A percentile compares a stretch with the other conserved stretches of the same genome.
phyloP scores from a whole-genome alignment of 805 yeast genomes.

The Henningerozyma blattae region DNA sequence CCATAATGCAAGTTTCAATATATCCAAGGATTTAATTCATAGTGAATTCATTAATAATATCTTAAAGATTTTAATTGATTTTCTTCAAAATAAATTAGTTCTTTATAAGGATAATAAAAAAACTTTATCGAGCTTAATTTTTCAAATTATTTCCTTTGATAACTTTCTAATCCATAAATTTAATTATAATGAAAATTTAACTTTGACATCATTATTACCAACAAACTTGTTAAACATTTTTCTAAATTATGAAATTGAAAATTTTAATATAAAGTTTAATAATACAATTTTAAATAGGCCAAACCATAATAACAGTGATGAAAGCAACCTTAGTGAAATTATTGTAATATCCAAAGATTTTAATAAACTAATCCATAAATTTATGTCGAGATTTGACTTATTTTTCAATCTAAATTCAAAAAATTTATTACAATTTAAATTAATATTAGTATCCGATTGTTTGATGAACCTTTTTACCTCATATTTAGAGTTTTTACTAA shows the following conservation, averaged over 20 bases:
- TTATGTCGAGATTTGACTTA: constrained; percentile 26
- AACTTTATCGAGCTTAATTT: constrained; percentile 13
- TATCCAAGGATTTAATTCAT: constrained; percentile 24
- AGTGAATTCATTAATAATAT: constrained; percentile 28
- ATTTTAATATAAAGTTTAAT: constrained; percentile 36
- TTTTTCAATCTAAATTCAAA: constrained; percentile 20
- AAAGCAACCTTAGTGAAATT: no score
- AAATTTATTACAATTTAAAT: constrained; percentile 12
- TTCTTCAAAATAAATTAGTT: no score
- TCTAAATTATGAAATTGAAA: constrained; percentile 33
- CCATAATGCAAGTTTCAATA: constrained; percentile 22
- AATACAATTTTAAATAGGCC: no score
- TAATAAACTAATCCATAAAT: constrained; percentile 35
- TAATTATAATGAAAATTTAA: constrained; percentile 31
- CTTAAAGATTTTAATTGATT: no score
- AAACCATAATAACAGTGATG: no score
- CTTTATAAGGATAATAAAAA: no score
- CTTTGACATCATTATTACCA: constrained; percentile 20
- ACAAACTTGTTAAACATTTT: no score
- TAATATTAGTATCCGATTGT: constrained; percentile 17
- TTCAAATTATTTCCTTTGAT: constrained; percentile 31
- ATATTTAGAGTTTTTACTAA: constrained; percentile 14
- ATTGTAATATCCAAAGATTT: no score
- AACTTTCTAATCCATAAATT: constrained; percentile 26
- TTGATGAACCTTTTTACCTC: constrained; percentile 15